These are phyloP conservation scores for Aspergillus sp. DNA, from an alignment of 2,329 filamentous ascomycete genomes.

Conservation along the genomic window DNA sequence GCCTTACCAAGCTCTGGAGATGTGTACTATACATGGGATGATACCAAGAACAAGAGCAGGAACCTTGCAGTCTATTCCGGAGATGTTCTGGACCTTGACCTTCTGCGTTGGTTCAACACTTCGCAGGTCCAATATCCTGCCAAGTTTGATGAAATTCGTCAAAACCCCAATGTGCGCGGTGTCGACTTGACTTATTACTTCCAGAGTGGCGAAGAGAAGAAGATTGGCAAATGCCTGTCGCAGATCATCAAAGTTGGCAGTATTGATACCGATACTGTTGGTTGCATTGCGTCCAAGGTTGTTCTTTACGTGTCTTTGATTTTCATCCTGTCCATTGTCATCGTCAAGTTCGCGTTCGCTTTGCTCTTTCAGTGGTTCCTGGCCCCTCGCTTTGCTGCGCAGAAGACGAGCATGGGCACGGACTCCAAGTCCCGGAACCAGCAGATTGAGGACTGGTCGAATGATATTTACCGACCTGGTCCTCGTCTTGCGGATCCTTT, in stretches of 20 bases:
- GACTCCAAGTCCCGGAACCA: conserved; percentile 79
- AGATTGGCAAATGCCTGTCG: conserved; percentile 78
- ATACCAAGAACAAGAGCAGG: conserved; percentile 80
- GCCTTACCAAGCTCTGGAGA: conserved; percentile 66
- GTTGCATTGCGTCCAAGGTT: conserved; percentile 95
- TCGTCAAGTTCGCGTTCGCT: conserved; percentile 81
- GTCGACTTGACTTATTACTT: conserved; percentile 87
- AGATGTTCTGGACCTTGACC: conserved; percentile 82
- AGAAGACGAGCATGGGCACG: conserved; percentile 76
- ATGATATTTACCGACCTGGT: conserved; percentile 93
- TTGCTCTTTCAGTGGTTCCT: conserved; percentile 96
- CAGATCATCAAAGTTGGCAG: conserved; percentile 95
- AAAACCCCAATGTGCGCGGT: conserved; percentile 68
- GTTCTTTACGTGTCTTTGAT: conserved; percentile 90
- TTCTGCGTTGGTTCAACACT: conserved; percentile 85
- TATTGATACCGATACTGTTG: conserved; percentile 91
- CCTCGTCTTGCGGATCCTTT: conserved; percentile 73
- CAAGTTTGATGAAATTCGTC: conserved; percentile 74
- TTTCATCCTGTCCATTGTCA: conserved; percentile 86
- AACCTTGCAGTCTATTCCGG: conserved; percentile 95
- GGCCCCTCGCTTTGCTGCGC: conserved; percentile 75
- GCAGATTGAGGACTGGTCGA: conserved; percentile 96
- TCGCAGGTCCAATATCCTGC: conserved; percentile 70
- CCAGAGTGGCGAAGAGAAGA: conserved; percentile 72
- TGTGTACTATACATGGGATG: conserved; percentile 94